Evolutionary conservation across 169 alveolate genomes (phyloP).

Genomic region (Plasmodium vivax): DNA sequence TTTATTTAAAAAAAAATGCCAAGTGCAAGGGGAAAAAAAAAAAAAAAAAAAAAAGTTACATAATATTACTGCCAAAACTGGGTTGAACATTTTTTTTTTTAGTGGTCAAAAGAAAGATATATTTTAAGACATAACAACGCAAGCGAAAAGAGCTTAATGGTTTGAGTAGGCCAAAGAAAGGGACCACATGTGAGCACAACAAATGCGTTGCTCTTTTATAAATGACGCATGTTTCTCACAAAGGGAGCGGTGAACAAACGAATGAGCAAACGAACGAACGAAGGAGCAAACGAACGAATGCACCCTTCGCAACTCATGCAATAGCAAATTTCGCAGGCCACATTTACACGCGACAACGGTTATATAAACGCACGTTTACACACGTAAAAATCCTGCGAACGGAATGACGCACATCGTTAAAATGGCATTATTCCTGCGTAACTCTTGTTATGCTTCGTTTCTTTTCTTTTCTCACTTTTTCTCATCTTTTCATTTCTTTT

Average conservation of each 20-base stretch:
- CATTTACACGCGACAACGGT: neutral
- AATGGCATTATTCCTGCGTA: neutral
- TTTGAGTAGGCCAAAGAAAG: neutral
- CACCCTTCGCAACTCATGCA: neutral
- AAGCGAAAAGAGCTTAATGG: neutral
- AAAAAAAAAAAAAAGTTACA: neutral
- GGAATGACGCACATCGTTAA: neutral
- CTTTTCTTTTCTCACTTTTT: neutral
- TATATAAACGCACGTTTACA: neutral
- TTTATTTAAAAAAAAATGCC: neutral
- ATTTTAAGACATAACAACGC: neutral
- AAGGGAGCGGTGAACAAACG: neutral
- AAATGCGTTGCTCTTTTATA: neutral
- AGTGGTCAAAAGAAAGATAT: neutral
- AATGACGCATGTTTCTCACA: neutral
- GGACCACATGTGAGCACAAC: neutral
- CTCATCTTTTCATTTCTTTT: neutral
- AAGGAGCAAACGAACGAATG: neutral
- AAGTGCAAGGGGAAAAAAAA: neutral
- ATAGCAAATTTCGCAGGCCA: neutral
- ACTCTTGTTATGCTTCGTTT: neutral
- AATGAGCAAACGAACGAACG: neutral
- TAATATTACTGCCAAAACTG: neutral
- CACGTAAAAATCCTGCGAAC: neutral
- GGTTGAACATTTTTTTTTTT: neutral